Evolutionary conservation across 2,329 filamentous ascomycete genomes (phyloP), one percentile per base, ranked within the genome.

Genomic region (Hypoxylon sp.): DNA sequence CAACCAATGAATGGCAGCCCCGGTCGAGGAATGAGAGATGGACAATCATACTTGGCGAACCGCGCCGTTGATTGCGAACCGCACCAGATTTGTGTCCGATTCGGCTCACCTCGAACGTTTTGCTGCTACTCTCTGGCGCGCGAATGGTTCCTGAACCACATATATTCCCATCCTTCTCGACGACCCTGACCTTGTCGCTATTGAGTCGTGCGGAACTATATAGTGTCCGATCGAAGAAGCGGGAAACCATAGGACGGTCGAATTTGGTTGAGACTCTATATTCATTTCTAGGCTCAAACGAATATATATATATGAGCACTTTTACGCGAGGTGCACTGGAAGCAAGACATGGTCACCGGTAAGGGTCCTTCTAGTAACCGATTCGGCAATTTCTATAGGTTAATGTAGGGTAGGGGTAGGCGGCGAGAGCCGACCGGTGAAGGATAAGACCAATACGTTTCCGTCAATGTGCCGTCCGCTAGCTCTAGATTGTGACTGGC

Each of bases 341-440:
- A 26, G 15, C 26, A 26, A 45, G 34, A 37, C 42, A 34, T 23
- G 38, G 56, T 15, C 34, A 57, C 56, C 53, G 56, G 56, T 57
- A 59, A 51, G 38, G 44, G 9, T 21, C 26, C 46, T 34, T 48
- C 35, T 50, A 44, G 48, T 43, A 38, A 59, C 52, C 48, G 48
- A 59, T 51, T 59, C 50, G 56, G 56, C 52, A 59, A 57, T 57
- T 54, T 40, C 45, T 43, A 36, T 45, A 47, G 31, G 34, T 35
- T 56, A 35, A 52, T 21, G 51, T 49, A 57, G 30, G 52, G 55
- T 56, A 59, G 52, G 49, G 49, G 44, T 56, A 48, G 35, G 36
- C 44, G 55, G 51, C 51, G 55, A 51, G 54, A 8, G 52, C 56
- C 56, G 56, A 59, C 56, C 56, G 56, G 56, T 59, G 56, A 57